A percentile compares a stretch with the other conserved stretches of the same genome.
phyloP scores from a whole-genome alignment of 768 basidiomycete genomes.

The Hygrophorus pudorinus region DNA sequence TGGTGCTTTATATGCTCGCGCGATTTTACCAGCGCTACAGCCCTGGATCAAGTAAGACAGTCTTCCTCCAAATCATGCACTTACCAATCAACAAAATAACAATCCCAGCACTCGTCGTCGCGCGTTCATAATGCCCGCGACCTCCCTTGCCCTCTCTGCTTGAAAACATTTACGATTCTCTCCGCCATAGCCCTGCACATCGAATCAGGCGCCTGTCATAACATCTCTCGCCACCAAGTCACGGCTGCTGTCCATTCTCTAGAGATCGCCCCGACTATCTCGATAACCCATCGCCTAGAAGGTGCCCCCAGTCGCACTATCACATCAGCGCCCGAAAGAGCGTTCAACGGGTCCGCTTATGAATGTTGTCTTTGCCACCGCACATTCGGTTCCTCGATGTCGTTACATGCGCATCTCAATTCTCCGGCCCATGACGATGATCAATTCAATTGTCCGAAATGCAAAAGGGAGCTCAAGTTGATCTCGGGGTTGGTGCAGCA shows the following conservation, averaged over 20 bases:
- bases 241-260: constrained; percentile 23
- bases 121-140: constrained; percentile 16
- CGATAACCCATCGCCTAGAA: constrained; percentile 20
- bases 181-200: constrained; percentile 30
- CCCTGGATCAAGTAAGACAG: constrained; percentile 14
- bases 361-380: constrained; percentile 31
- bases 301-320: constrained; percentile 9
- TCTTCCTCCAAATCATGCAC: neutral
- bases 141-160: constrained; percentile 25
- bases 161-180: constrained; percentile 21
- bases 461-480: constrained; percentile 23
- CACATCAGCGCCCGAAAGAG: constrained; percentile 19
- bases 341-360: constrained; percentile 31
- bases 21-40: constrained; percentile 15
- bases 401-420: constrained; percentile 26
- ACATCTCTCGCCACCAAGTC: constrained; percentile 26
- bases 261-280: constrained; percentile 25
- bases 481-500: constrained; percentile 35
- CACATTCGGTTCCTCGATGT: constrained; percentile 19
- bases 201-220: constrained; percentile 27
- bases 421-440: constrained; percentile 28
- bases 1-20: constrained; percentile 25
- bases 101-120: constrained; percentile 18
- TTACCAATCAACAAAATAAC: neutral
- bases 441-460: constrained; percentile 35